Evolutionary conservation across 345 rosid genomes (phyloP).

Genomic region (Ailanthus altissimus): DNA sequence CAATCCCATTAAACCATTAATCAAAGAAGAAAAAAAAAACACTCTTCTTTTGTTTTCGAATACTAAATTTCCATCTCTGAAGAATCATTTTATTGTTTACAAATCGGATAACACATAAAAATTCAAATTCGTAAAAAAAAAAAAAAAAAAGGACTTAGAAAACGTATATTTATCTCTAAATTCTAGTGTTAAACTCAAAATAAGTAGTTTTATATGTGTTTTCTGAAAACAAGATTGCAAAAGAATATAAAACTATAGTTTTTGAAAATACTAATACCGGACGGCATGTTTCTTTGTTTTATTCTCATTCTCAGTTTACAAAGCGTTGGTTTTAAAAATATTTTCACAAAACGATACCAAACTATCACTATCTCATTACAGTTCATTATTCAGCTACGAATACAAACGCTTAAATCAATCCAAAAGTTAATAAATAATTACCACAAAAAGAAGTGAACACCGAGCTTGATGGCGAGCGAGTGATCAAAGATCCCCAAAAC

Average conservation of each 20-base stretch:
- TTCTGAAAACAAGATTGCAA: too few species aligned
- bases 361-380: too few species aligned
- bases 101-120: neutral
- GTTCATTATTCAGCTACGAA: neutral
- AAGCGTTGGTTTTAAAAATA: too few species aligned
- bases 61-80: neutral
- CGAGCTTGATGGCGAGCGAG: conserved; percentile 64
- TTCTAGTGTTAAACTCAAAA: too few species aligned
- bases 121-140: too few species aligned
- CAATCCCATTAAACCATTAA: conserved; percentile 13
- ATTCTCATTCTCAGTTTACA: neutral
- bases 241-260: too few species aligned
- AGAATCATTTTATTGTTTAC: too few species aligned
- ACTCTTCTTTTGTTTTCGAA: neutral
- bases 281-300: too few species aligned
- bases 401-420: neutral
- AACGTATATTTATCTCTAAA: too few species aligned
- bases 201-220: too few species aligned
- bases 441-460: conserved; percentile 90
- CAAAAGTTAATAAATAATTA: conserved; percentile 11
- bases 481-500: conserved; percentile 63
- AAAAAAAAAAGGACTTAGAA: neutral
- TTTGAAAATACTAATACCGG: too few species aligned
- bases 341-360: neutral
- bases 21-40: neutral